Percentiles rank a stretch among this genome's conserved stretches.
Evolutionary conservation across 2,329 filamentous ascomycete species (phyloP).

Genomic region (Ascocoryne sarcoides): DNA sequence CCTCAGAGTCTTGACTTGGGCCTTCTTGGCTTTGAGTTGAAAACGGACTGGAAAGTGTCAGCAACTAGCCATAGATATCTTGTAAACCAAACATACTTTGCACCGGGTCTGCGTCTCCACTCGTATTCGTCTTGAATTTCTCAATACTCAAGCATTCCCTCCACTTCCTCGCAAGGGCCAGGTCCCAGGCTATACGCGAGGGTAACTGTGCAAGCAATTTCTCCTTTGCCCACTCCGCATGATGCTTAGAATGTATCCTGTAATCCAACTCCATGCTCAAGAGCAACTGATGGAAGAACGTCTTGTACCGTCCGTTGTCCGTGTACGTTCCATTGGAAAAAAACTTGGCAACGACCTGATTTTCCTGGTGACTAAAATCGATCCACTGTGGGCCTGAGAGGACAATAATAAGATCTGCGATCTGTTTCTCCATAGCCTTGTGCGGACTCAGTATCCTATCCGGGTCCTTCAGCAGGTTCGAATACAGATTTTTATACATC

Average conservation of each 20-base stretch:
- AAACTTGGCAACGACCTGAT: constrained; percentile 66
- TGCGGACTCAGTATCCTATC: constrained; percentile 53
- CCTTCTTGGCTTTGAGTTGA: constrained; percentile 54
- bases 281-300: constrained; percentile 70
- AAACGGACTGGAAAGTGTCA: constrained; percentile 48
- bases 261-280: constrained; percentile 64
- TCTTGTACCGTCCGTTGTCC: constrained; percentile 45
- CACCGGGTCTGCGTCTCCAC: constrained; percentile 33
- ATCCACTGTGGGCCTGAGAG: constrained; percentile 64
- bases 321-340: constrained; percentile 52
- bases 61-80: no score
- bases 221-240: constrained; percentile 55
- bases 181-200: constrained; percentile 61
- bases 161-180: constrained; percentile 68
- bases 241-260: constrained; percentile 54
- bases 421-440: constrained; percentile 59
- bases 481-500: constrained; percentile 58
- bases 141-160: constrained; percentile 61
- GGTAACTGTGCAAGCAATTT: constrained; percentile 57
- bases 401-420: constrained; percentile 61
- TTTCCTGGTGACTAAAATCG: constrained; percentile 60
- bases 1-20: constrained; percentile 59
- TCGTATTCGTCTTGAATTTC: constrained; percentile 39
- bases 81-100: constrained; percentile 38
- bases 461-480: constrained; percentile 57